Base-by-base conservation (phyloP, 208 protist genomes). In the Acanthamoeba royreba region DNA sequence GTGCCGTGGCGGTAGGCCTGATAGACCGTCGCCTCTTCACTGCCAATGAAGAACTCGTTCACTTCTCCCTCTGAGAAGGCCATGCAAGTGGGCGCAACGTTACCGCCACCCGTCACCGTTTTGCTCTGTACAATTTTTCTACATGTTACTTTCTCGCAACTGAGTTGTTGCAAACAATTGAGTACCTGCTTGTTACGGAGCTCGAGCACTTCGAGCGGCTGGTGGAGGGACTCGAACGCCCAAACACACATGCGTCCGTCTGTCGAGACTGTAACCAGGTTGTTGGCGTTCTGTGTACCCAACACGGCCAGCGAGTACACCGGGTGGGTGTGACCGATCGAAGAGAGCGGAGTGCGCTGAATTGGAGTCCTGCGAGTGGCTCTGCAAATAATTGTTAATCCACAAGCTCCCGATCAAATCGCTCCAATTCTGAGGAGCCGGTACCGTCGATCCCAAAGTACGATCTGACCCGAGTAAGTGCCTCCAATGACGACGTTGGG, bases 161-260 rank as follows among this genome's bases (percentile, higher is more conserved):
- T 66, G 55, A 19, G 19, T 19, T 19, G 49, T 19, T 25, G 13
- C 13, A 55, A 9, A 55, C 49, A 19, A 55, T 19, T 31, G 35
- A 90, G 93, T 55, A 94, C 43, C 53, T 94, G 28, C 47, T 66
- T 88, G 28, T 58, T 79, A 53, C 90, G 33, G 17, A 93, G 89
- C 58, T 96, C 63, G 13, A 92, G 93, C 15, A 96, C 69, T 47
- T 79, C 83, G 11, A 96, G 35, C 35, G 94, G 94, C 89, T 94
- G 81, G 55, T 53, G 90, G 22, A 95, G 43, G n/a, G 94, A 96
- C 46, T 97, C 96, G 35, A 96, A 52, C 55, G 46, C 92, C 96
- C 96, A 97, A n/a, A 72, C 45, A 79, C 96, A 97, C 53, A 97
- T 13, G n/a, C 93, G 92, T n/a, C 95, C 96, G 93, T 97, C 96